Evolutionary conservation across 345 rosid genomes (phyloP).

Genomic region (Erysimum cheiranthoides): DNA sequence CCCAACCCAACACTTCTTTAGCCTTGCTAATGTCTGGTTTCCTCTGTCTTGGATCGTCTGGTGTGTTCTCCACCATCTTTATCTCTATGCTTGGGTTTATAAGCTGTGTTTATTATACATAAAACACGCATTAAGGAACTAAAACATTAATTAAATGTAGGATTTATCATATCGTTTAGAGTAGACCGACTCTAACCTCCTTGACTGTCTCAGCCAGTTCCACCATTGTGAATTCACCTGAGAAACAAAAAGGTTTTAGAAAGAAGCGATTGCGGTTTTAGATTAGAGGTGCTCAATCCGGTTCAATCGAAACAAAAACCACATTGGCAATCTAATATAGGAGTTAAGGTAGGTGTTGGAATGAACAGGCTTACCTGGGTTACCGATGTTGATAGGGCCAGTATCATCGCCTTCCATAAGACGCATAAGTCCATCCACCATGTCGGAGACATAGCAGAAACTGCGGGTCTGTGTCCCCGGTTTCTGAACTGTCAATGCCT

Average conservation of each 20-base stretch:
- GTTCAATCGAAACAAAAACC: neutral
- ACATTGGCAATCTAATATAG: neutral
- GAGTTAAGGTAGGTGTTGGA: neutral
- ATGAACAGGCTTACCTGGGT: constrained; percentile 65
- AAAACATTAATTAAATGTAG: neutral
- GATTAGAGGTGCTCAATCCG: neutral
- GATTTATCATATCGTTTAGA: neutral
- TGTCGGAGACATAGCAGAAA: constrained; percentile 98
- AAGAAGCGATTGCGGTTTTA: neutral
- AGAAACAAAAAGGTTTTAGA: constrained; percentile 21
- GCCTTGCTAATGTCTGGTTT: constrained; percentile 88
- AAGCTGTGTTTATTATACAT: constrained; percentile 54
- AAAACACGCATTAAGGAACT: neutral
- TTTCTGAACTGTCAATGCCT: constrained; percentile 84
- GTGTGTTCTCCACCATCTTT: constrained; percentile 88
- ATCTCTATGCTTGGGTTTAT: constrained; percentile 82
- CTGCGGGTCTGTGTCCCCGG: constrained; percentile 99
- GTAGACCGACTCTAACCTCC: constrained; percentile 59
- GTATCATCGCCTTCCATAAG: constrained; percentile 95
- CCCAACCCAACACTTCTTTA: constrained; percentile 87
- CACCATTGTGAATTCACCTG: constrained; percentile 91
- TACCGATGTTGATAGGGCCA: constrained; percentile 95
- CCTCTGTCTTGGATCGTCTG: constrained; percentile 88
- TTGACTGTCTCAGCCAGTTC: constrained; percentile 94
- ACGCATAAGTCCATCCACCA: constrained; percentile 96